Evolutionary conservation across 352 stramenopile genomes (phyloP), one percentile per base, ranked within the genome.

Genomic region (Phytopythium oedochilum): DNA sequence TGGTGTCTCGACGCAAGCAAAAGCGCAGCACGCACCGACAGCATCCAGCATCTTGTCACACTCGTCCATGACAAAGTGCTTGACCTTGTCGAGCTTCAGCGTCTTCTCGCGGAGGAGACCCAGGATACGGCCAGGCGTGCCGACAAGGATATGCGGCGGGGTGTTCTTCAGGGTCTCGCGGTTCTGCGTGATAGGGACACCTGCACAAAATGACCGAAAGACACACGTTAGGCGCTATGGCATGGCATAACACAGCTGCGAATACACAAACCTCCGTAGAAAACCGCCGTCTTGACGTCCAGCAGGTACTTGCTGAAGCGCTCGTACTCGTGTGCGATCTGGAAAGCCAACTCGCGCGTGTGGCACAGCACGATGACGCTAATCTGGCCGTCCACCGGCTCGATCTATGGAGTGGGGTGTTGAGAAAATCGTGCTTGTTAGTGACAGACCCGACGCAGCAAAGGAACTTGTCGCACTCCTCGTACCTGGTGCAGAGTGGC

Each of bases 51-150:
- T 97, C 70, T 98, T 97, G 88, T 99, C 98, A 81, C 97, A 99
- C 78, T 99, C 98, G 72, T 99, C 98, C 74, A 99, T 94, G 36
- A 99, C 97, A 72, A 99, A 99, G 79, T 99, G 96, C 78, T 99
- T 99, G 60, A 99, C 88, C 70, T 98, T 97, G 83, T 98, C 94
- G 25, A 99, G 77, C 74, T 99, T 98, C 55, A 99, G 74, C 47
- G 86, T 96, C 79, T 99, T 98, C 68, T 98, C 95, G 50, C 84
- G 82, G 50, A 96, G 67, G 60, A 96, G 64, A 60, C 82, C 83
- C 23, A 96, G 71, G 35, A 96, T 93, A 74, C 98, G 96, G 8
- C 98, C 98, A 8, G 98, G 98, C 20, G 97, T 99, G 49, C 98
- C 98, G 38, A 99, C 97, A 52, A 99, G 88, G 61, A 99, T 98